A percentile compares a stretch with the other conserved stretches of the same genome.
Conservation (phyloP, 495 filamentous ascomycete genomes). For the Bombardia bombarda region DNA sequence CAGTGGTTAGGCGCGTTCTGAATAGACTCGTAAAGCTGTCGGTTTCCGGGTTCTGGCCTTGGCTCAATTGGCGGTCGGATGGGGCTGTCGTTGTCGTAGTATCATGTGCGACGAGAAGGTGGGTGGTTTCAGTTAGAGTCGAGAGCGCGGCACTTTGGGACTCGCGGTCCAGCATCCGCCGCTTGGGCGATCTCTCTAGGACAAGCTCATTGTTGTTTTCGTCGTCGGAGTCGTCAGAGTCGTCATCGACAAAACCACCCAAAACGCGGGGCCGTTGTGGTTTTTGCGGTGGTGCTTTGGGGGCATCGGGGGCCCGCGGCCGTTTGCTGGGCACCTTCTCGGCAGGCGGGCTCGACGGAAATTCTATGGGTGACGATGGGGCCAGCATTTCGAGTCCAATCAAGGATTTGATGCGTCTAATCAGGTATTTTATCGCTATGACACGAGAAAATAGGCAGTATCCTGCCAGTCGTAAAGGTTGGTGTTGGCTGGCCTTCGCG, state of each 20-base stretch:
- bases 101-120: not conserved
- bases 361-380: constrained; percentile 53
- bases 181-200: constrained; percentile 34
- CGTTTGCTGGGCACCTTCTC: constrained; percentile 37
- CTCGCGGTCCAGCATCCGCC: constrained; percentile 21
- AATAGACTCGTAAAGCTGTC: constrained; percentile 5
- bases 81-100: not conserved
- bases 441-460: too few species aligned
- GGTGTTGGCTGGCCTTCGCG: too few species aligned
- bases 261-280: constrained; percentile 19
- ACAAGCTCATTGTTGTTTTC: constrained; percentile 11
- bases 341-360: constrained; percentile 49
- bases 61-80: not conserved
- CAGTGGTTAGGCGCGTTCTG: not conserved
- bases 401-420: too few species aligned
- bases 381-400: constrained; percentile 25
- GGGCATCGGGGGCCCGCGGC: constrained; percentile 11
- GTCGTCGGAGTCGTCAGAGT: constrained; percentile 36
- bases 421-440: too few species aligned
- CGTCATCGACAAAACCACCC: constrained; percentile 40
- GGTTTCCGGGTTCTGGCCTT: constrained; percentile 11
- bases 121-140: not conserved
- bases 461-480: too few species aligned
- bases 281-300: constrained; percentile 9
- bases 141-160: not conserved